A percentile compares a stretch with the other conserved stretches of the same genome.
These are phyloP conservation scores for Aureobasidium namibiae DNA, from an alignment of 2,329 filamentous ascomycete species.

Conservation along the genomic window DNA sequence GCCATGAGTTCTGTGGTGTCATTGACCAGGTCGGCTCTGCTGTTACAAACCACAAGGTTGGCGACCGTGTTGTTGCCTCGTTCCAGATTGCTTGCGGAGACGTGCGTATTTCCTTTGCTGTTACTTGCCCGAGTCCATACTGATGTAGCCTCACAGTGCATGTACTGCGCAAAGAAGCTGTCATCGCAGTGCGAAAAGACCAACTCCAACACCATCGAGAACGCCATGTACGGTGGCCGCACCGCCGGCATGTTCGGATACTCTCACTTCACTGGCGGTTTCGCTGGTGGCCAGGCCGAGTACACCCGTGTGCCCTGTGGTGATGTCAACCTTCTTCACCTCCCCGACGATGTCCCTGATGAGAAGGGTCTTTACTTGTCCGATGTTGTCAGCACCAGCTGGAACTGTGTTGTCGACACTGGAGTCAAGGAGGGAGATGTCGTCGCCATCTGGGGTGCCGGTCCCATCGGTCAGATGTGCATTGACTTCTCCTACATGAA, in stretches of 20 bases:
- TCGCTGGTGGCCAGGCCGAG: slow-evolving; percentile 80
- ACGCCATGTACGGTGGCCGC: slow-evolving; percentile 69
- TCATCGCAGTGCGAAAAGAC: slow-evolving; percentile 75
- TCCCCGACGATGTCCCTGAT: slow-evolving; percentile 72
- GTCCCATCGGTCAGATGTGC: slow-evolving; percentile 75
- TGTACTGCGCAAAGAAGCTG: slow-evolving; percentile 69
- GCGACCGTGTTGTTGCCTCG: slow-evolving; percentile 64
- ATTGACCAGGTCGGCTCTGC: slow-evolving; percentile 38
- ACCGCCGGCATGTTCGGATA: slow-evolving; percentile 60
- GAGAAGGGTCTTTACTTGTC: slow-evolving; percentile 77
- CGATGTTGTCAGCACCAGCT: slow-evolving; percentile 71
- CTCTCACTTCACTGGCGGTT: slow-evolving; percentile 70
- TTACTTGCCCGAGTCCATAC: not conserved
- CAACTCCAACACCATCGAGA: slow-evolving; percentile 62
- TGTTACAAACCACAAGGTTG: slow-evolving; percentile 36
- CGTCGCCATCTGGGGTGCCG: slow-evolving; percentile 81
- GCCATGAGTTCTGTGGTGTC: slow-evolving; percentile 45
- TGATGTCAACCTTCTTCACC: slow-evolving; percentile 70
- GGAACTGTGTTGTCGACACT: slow-evolving; percentile 76
- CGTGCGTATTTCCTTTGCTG: not conserved
- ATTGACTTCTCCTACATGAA: slow-evolving; percentile 60
- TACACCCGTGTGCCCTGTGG: slow-evolving; percentile 75
- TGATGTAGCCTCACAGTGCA: slow-evolving; percentile 41
- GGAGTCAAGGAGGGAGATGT: slow-evolving; percentile 67
- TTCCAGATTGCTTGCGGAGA: slow-evolving; percentile 70